Conservation (phyloP, 352 stramenopile species). For the Globisporangium sylvaticum region DNA sequence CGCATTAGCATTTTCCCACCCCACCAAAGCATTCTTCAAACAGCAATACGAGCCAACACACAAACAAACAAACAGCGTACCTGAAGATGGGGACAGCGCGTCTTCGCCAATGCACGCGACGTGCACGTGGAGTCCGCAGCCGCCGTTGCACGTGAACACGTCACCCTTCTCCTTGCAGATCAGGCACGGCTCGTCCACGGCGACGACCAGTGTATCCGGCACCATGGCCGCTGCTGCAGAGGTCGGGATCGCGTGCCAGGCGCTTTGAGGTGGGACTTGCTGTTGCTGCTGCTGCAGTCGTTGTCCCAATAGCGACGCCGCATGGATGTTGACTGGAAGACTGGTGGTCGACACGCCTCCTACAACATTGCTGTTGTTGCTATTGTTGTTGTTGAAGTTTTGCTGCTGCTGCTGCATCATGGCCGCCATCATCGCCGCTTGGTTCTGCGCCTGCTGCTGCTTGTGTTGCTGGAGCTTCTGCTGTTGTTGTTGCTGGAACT, state of each 20-base stretch:
- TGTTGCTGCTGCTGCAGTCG: slow-evolving; percentile 5
- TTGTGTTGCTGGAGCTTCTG: slow-evolving; percentile 4
- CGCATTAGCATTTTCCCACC: neutral
- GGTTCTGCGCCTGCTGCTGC: slow-evolving; percentile 3
- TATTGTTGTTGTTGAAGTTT: neutral
- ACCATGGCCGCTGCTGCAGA: neutral
- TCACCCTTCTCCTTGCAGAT: slow-evolving; percentile 51
- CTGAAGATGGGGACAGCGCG: slow-evolving; percentile 48
- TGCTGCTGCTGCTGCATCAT: slow-evolving; percentile 10
- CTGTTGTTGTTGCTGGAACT: slow-evolving; percentile 13
- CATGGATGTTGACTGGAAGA: slow-evolving; percentile 6
- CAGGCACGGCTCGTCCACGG: slow-evolving; percentile 29
- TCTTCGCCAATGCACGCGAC: slow-evolving; percentile 55
- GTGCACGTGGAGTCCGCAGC: slow-evolving; percentile 59
- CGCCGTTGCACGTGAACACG: slow-evolving; percentile 52
- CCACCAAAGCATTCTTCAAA: neutral
- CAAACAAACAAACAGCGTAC: slow-evolving; percentile 9
- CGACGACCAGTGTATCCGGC: neutral
- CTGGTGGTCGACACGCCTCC: slow-evolving; percentile 1
- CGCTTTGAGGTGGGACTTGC: slow-evolving; percentile 4
- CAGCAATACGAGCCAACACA: neutral
- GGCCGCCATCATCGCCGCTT: slow-evolving; percentile 2
- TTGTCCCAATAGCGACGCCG: slow-evolving; percentile 1
- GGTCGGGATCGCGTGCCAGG: slow-evolving; percentile 1
- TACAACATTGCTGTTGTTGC: slow-evolving; percentile 14